Conservation (phyloP, 495 filamentous ascomycete genomes). For the Zalerion maritima region DNA sequence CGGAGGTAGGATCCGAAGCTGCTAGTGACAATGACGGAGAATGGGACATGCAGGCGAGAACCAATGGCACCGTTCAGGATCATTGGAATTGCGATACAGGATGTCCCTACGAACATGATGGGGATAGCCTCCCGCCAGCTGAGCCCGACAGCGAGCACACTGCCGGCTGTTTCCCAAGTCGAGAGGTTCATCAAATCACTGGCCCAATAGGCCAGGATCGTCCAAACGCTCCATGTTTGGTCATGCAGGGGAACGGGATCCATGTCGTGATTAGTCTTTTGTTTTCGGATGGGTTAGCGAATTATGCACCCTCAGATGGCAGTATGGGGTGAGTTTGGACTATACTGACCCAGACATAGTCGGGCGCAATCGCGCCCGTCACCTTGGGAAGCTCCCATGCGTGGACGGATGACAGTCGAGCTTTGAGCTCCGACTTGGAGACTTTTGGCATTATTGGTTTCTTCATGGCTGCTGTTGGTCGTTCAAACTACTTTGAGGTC, state of each 20-base stretch:
- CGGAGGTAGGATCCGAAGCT: constrained; percentile 56
- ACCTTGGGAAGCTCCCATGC: constrained; percentile 36
- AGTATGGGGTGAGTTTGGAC: no score
- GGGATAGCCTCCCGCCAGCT: constrained; percentile 45
- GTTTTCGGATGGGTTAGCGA: background rate
- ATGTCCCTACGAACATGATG: constrained; percentile 46
- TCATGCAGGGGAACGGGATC: constrained; percentile 31
- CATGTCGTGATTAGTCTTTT: constrained; percentile 10
- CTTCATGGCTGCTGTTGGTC: no score
- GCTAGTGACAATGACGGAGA: constrained; percentile 51
- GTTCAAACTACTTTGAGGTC: no score
- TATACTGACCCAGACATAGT: constrained; percentile 32
- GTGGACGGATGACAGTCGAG: no score
- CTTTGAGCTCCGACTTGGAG: no score
- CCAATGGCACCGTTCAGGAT: constrained; percentile 49
- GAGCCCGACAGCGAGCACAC: constrained; percentile 48
- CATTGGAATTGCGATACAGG: constrained; percentile 48
- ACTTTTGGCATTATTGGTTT: no score
- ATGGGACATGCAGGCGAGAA: constrained; percentile 48
- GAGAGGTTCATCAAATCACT: constrained; percentile 47
- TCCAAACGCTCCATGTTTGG: constrained; percentile 35
- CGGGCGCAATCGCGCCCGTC: constrained; percentile 29
- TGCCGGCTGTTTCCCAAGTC: constrained; percentile 46
- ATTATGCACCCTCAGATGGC: no score
- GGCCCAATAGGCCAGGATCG: constrained; percentile 45